Percentiles rank a stretch among this genome's conserved stretches.
Conservation (phyloP, 1,139 yeast genomes). For the Oligophagozyma castellii region DNA sequence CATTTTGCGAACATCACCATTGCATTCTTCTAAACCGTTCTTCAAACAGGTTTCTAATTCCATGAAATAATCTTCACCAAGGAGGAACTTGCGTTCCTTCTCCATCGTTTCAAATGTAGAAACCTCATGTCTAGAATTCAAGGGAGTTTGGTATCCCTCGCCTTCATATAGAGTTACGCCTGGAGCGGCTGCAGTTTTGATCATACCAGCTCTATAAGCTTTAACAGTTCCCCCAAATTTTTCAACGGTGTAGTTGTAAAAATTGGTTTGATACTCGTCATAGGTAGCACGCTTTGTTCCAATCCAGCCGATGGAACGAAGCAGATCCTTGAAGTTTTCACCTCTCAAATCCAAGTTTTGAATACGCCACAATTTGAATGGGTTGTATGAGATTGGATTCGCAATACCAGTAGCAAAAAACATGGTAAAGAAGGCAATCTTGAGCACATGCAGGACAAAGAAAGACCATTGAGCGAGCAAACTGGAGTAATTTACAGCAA, state of each 20-base stretch:
- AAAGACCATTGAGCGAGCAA: slow-evolving; percentile 49
- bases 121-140: slow-evolving; percentile 23
- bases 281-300: slow-evolving; percentile 65
- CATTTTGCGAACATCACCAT: slow-evolving; percentile 22
- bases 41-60: slow-evolving; percentile 36
- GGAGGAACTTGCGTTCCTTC: slow-evolving; percentile 29
- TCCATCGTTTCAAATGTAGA: slow-evolving; percentile 24
- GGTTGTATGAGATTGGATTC: slow-evolving; percentile 56
- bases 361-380: slow-evolving; percentile 19
- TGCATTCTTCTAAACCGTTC: slow-evolving; percentile 15
- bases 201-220: slow-evolving; percentile 64
- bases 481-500: slow-evolving; percentile 26
- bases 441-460: slow-evolving; percentile 57
- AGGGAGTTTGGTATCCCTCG: slow-evolving; percentile 70
- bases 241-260: slow-evolving; percentile 51
- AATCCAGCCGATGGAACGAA: slow-evolving; percentile 78
- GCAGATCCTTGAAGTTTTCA: slow-evolving; percentile 20
- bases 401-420: slow-evolving; percentile 55
- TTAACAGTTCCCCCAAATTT: slow-evolving; percentile 65
- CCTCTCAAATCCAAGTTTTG: slow-evolving; percentile 29
- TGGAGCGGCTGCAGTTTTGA: slow-evolving; percentile 43
- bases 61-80: slow-evolving; percentile 41
- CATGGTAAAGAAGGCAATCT: slow-evolving; percentile 41
- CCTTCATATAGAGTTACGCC: slow-evolving; percentile 55
- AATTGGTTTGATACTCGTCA: slow-evolving; percentile 59